These are phyloP conservation scores for Mycosphaerella sp. DNA, from an alignment of 2,329 filamentous ascomycete species.

Conservation along the genomic window DNA sequence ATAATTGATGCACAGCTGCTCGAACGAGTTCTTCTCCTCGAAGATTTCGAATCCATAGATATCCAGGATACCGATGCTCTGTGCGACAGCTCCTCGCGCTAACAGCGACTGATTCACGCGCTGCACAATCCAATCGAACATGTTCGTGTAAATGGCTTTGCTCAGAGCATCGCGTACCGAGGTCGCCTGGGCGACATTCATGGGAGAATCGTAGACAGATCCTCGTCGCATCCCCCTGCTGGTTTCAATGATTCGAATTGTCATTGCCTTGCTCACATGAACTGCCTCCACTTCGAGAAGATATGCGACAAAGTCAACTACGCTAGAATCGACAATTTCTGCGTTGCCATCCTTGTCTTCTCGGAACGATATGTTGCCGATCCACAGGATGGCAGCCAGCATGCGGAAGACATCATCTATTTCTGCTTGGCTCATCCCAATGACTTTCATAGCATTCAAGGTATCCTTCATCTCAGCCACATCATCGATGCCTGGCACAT, in stretches of 20 bases:
- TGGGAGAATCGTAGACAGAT: slow-evolving; percentile 65
- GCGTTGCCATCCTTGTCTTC: slow-evolving; percentile 90
- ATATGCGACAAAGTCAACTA: slow-evolving; percentile 92
- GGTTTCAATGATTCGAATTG: slow-evolving; percentile 75
- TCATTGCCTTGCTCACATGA: slow-evolving; percentile 79
- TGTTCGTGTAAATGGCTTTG: slow-evolving; percentile 94
- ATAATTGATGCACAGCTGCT: slow-evolving; percentile 99
- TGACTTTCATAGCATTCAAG: slow-evolving; percentile 87
- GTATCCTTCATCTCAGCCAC: slow-evolving; percentile 83
- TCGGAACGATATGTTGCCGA: slow-evolving; percentile 84
- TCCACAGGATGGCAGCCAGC: slow-evolving; percentile 85
- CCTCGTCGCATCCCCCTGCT: slow-evolving; percentile 59
- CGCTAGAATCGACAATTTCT: slow-evolving; percentile 76
- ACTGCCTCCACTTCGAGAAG: slow-evolving; percentile 79
- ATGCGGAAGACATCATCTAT: slow-evolving; percentile 97
- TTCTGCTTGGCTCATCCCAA: slow-evolving; percentile 79
- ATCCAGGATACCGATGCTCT: slow-evolving; percentile 93
- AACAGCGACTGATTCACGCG: slow-evolving; percentile 84
- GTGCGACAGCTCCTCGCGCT: slow-evolving; percentile 66
- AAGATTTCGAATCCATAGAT: slow-evolving; percentile 99
- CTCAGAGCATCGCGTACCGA: slow-evolving; percentile 85
- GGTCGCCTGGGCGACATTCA: slow-evolving; percentile 79
- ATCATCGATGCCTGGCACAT: slow-evolving; percentile 93
- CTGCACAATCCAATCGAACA: slow-evolving; percentile 98
- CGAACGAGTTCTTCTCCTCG: slow-evolving; percentile 97